These are phyloP conservation scores for Penicillium paradoxum DNA, from an alignment of 495 filamentous ascomycete genomes.

Conservation along the genomic window DNA sequence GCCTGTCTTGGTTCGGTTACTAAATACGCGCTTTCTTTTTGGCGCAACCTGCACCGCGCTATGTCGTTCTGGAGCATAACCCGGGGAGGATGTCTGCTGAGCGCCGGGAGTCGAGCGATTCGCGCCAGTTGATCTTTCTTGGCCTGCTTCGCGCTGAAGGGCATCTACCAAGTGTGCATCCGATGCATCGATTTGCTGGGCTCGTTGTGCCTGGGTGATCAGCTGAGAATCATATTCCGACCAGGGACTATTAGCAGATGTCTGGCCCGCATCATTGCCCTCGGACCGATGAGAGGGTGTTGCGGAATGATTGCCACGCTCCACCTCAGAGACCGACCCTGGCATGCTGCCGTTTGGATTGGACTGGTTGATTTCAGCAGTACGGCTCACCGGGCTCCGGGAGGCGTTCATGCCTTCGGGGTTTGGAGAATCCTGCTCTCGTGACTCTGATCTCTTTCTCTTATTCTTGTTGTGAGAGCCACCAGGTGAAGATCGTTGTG, in stretches of 20 bases:
- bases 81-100: slow-evolving; percentile 31
- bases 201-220: slow-evolving; percentile 40
- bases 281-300: slow-evolving; percentile 27
- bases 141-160: slow-evolving; percentile 45
- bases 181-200: slow-evolving; percentile 46
- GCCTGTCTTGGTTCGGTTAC: slow-evolving; percentile 94
- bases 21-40: slow-evolving; percentile 85
- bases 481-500: slow-evolving; percentile 25
- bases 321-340: slow-evolving; percentile 22
- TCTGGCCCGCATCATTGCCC: slow-evolving; percentile 27
- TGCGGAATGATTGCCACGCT: slow-evolving; percentile 23
- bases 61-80: slow-evolving; percentile 37
- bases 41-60: slow-evolving; percentile 59
- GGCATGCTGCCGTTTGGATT: slow-evolving; percentile 18
- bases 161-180: slow-evolving; percentile 48
- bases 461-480: slow-evolving; percentile 30
- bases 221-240: slow-evolving; percentile 41
- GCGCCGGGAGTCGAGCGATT: slow-evolving; percentile 29
- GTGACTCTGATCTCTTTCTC: slow-evolving; percentile 40
- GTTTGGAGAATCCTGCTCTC: slow-evolving; percentile 22
- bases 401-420: slow-evolving; percentile 4
- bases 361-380: slow-evolving; percentile 6
- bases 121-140: slow-evolving; percentile 32
- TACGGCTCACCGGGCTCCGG: slow-evolving; percentile 18
- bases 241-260: slow-evolving; percentile 34